These are phyloP conservation scores for Blastosporella zonata DNA, from an alignment of 1,284 basidiomycete species.

Conservation along the genomic window DNA sequence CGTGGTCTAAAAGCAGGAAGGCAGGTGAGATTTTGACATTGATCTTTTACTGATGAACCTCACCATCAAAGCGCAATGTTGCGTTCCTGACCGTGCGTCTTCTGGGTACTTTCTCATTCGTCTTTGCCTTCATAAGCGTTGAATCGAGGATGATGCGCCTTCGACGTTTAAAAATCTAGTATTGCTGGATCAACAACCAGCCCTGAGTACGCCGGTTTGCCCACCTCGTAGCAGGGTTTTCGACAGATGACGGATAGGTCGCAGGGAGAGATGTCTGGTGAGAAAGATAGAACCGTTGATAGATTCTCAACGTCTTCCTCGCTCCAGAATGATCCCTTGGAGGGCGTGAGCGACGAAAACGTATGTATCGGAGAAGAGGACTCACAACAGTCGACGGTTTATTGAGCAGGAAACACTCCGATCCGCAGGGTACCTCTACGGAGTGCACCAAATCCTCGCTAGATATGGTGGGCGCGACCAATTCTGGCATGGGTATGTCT, in stretches of 20 bases:
- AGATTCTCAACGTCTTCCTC: constrained; percentile 31
- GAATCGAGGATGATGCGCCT: constrained; percentile 18
- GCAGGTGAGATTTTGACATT: not conserved
- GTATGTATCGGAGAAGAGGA: not conserved
- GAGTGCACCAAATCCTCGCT: constrained; percentile 22
- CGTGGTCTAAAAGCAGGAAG: constrained; percentile 24
- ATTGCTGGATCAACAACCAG: not conserved
- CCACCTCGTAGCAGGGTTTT: constrained; percentile 49
- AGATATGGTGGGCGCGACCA: constrained; percentile 22
- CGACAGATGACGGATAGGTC: constrained; percentile 42
- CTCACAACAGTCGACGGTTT: constrained; percentile 6
- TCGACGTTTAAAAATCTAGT: constrained; percentile 25
- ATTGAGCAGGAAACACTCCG: constrained; percentile 37
- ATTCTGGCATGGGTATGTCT: constrained; percentile 28
- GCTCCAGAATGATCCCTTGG: constrained; percentile 30
- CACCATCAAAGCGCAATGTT: constrained; percentile 15
- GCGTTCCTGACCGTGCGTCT: constrained; percentile 4
- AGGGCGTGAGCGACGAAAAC: not conserved
- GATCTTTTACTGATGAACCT: not conserved
- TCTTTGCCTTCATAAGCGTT: not conserved
- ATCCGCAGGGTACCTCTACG: constrained; percentile 31
- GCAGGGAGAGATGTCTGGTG: constrained; percentile 41
- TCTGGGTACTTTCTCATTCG: constrained; percentile 8
- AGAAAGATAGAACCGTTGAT: constrained; percentile 27
- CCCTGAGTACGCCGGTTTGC: not conserved